Evolutionary conservation across 805 yeast genomes (phyloP).

Genomic region (Teunomyces gatunensis): DNA sequence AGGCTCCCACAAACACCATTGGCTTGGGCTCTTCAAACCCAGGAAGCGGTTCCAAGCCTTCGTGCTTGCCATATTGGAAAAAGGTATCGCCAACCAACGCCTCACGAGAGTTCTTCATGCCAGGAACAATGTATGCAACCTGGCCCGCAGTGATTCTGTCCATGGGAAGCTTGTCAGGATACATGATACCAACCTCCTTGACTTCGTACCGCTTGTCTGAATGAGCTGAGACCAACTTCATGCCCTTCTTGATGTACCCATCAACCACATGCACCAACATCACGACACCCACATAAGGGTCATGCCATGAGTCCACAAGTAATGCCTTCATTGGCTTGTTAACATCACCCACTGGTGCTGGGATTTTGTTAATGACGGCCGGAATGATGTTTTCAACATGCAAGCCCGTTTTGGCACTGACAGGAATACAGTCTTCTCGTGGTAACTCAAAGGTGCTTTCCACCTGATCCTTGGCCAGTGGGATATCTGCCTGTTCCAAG

Average conservation of each 20-base stretch:
- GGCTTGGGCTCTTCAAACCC: conserved; percentile 98
- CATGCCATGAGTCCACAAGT: conserved; percentile 97
- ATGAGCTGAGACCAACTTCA: conserved; percentile 73
- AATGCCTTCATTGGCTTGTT: conserved; percentile 63
- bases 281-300: conserved; percentile 87
- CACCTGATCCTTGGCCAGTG: conserved; percentile 79
- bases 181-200: conserved; percentile 93
- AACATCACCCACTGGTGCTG: conserved; percentile 64
- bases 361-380: conserved; percentile 74
- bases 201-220: conserved; percentile 77
- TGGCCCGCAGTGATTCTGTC: conserved; percentile 78
- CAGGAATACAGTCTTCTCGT: conserved; percentile 69
- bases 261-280: conserved; percentile 81
- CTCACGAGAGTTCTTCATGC: conserved; percentile 83
- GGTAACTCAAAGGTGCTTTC: conserved; percentile 79
- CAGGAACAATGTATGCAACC: conserved; percentile 92
- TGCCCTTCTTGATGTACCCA: conserved; percentile 73
- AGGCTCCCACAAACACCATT: conserved; percentile 98
- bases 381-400: conserved; percentile 82
- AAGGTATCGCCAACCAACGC: conserved; percentile 92
- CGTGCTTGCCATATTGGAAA: conserved; percentile 54
- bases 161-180: conserved; percentile 77
- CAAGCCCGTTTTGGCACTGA: conserved; percentile 88
- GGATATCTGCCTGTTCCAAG: conserved; percentile 81
- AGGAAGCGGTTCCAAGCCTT: conserved; percentile 70